Conservation (phyloP, 176 grass and related monocot species). For the Eleusine coracana region DNA sequence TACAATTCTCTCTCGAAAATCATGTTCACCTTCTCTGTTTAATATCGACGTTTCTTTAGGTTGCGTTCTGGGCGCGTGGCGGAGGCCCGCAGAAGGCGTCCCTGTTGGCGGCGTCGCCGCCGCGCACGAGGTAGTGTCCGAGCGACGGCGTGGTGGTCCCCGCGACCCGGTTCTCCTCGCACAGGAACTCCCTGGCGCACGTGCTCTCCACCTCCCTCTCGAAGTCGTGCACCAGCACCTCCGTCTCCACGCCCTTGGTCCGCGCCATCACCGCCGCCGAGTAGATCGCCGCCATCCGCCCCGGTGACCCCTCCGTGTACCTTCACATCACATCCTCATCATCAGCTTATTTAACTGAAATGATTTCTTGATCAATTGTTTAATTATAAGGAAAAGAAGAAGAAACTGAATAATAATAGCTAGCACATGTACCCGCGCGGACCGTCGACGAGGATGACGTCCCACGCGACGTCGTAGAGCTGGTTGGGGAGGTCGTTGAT, state of each 20-base stretch:
- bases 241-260: conserved; percentile 51
- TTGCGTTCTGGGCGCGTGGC: not conserved
- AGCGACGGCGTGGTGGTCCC: conserved; percentile 51
- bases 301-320: conserved; percentile 57
- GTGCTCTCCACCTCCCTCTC: conserved; percentile 66
- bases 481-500: conserved; percentile 89
- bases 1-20: not conserved
- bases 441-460: conserved; percentile 95
- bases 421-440: conserved; percentile 48
- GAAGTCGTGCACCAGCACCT: conserved; percentile 89
- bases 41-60: not conserved
- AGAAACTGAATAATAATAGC: too few species aligned
- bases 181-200: conserved; percentile 74
- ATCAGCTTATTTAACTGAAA: too few species aligned
- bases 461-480: conserved; percentile 87
- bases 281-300: conserved; percentile 85
- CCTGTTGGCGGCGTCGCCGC: conserved; percentile 35
- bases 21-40: not conserved
- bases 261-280: conserved; percentile 83
- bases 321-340: too few species aligned
- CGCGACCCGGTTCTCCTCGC: conserved; percentile 55
- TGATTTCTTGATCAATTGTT: too few species aligned
- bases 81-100: conserved; percentile 63
- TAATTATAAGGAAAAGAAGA: too few species aligned
- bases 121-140: conserved; percentile 66